Evolutionary conservation across 2,329 filamentous ascomycete genomes (phyloP), one percentile per base, ranked within the genome.

Genomic region (Neobulgaria alba): DNA sequence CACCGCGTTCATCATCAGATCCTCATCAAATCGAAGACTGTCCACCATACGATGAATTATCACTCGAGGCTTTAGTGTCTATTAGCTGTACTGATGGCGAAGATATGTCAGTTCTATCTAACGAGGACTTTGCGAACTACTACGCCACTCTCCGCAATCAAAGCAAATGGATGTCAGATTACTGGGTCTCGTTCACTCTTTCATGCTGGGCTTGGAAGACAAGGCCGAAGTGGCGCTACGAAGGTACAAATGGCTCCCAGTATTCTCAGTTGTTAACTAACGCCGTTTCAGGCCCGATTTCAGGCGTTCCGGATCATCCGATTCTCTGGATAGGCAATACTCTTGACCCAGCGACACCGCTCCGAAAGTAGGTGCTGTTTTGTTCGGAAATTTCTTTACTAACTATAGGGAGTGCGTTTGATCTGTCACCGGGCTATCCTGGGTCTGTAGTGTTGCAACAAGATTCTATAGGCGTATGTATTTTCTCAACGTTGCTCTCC

Each of bases 271-370:
- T n/a, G n/a, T n/a, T n/a, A n/a, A n/a, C n/a, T n/a, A n/a, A n/a
- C n/a, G n/a, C n/a, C n/a, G n/a, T n/a, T n/a, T n/a, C n/a, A n/a
- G n/a, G n/a, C n/a, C n/a, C n/a, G n/a, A n/a, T n/a, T n/a, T n/a
- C n/a, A n/a, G n/a, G n/a, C n/a, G n/a, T n/a, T n/a, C n/a, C n/a
- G n/a, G n/a, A n/a, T 15, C 53, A 58, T 36, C 59, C 58, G 2
- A 56, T 61, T 16, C 54, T 62, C 5, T 57, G 55, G 20, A 48
- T 62, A 23, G 58, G 56, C 10, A 62, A 61, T 32, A 55, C 54
- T n/a, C 51, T 52, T 14, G 60, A 62, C 41, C 57, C 59, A 29
- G 50, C 60, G 5, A 47, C 58, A 14, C 59, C 60, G 1, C 45
- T 61, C 14, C 39, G 51, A 34, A 59, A 52, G 43, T 43, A 42